Conservation (phyloP, 441 rosid species). For the Cnidoscolus chayamansa region DNA sequence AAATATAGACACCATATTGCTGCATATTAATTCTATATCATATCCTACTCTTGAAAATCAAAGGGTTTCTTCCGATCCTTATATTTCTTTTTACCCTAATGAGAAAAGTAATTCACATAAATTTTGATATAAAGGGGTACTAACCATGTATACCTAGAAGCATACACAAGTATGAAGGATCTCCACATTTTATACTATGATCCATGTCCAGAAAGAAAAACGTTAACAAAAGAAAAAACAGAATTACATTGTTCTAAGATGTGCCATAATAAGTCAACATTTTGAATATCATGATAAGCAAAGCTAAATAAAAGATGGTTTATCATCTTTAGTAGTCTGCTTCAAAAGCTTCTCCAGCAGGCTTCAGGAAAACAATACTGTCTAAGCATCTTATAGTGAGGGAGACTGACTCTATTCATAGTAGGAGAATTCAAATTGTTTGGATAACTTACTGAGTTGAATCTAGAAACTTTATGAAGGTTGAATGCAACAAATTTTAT, state of each 20-base stretch:
- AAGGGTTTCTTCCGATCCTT: neutral
- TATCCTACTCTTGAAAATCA: constrained; percentile 10
- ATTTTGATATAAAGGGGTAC: neutral
- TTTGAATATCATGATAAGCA: neutral
- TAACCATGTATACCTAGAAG: neutral
- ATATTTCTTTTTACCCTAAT: neutral
- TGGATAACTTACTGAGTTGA: neutral
- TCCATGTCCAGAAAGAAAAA: neutral
- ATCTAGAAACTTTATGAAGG: neutral
- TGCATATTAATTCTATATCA: neutral
- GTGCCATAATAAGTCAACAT: neutral
- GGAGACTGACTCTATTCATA: neutral
- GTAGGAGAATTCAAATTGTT: neutral
- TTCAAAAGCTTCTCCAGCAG: constrained; percentile 1
- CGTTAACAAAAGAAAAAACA: neutral
- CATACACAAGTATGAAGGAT: neutral
- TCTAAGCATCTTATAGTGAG: neutral
- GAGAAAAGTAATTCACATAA: neutral
- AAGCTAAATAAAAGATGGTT: neutral
- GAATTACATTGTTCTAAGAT: neutral
- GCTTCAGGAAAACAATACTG: neutral
- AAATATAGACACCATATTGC: neutral
- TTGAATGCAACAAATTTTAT: constrained; percentile 2
- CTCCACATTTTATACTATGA: neutral
- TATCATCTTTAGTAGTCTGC: neutral